Base-by-base conservation (phyloP, 1,284 basidiomycete genomes). In the Microbotryomycetes sp. region DNA sequence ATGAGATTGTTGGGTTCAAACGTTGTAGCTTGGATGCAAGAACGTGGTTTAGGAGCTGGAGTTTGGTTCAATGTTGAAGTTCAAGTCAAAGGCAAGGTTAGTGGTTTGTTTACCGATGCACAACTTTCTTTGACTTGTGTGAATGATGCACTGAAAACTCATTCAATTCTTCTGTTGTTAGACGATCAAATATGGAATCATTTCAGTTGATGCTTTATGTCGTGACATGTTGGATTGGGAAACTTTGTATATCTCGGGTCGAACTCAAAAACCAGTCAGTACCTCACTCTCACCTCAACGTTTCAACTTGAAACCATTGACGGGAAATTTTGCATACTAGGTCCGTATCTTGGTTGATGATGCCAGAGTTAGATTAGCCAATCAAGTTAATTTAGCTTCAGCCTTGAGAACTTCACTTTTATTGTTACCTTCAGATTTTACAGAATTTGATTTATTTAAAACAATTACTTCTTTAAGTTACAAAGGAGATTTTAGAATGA, bases 181-280 rank as follows among this genome's bases (percentile, higher is more conserved):
- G 88, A 86, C 83, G 55, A 88, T 97, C 78, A 99, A 99, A 78
- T 99, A 99, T 75, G 94, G 94, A n/a, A 86, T 97, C 28, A 92
- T 94, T 32, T 91, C 89, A 0, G 83, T 96, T 7, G 89, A 94
- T 70, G 86, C 86, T 60, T 82, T 99, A 30, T 91, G 88, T 70
- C 82, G 84, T 1, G 96, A 99, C 74, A 79, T 98, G 47, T 80
- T 93, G 48, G 88, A 91, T 72, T 99, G 96, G 94, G 83, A 86
- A 49, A 86, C 90, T 22, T 82, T 98, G 7, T 99, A 99, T 76
- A 84, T 97, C 50, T 88, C 91, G 1, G 96, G 94, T 0, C 83
- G 94, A 25, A 92, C 98, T 85, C 94, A 98, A 78, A 99, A 99
- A 76, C 94, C 96, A 0, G 77, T 77, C 7, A 30, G 64, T 46